A percentile compares a stretch with the other conserved stretches of the same genome.
phyloP scores from a whole-genome alignment of 2,329 filamentous ascomycete species.

The Bipolaris sorokiniana region DNA sequence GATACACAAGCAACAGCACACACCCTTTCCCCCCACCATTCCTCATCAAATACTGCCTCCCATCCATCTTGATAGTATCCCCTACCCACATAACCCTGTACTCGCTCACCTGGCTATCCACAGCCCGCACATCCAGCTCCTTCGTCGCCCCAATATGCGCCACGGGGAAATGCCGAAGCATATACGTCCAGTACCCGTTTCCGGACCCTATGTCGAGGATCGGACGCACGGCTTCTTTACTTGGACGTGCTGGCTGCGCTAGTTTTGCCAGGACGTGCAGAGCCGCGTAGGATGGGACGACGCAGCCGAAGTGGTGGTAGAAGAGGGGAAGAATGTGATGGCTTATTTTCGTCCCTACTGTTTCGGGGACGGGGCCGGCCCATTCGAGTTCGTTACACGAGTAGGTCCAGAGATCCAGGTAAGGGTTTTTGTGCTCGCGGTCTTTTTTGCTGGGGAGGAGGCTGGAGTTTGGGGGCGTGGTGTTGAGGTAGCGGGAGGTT shows the following conservation, averaged over 20 bases:
- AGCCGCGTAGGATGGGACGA: slow-evolving; percentile 70
- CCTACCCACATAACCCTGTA: slow-evolving; percentile 73
- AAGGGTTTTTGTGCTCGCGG: slow-evolving; percentile 65
- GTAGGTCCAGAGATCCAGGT: slow-evolving; percentile 71
- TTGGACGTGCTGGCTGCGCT: slow-evolving; percentile 43
- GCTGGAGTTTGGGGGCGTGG: slow-evolving; percentile 7
- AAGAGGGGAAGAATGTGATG: slow-evolving; percentile 75
- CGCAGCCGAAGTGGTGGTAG: slow-evolving; percentile 81
- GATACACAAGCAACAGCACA: slow-evolving; percentile 74
- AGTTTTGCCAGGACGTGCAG: slow-evolving; percentile 66
- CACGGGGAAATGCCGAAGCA: slow-evolving; percentile 72
- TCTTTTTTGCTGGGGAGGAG: slow-evolving; percentile 46
- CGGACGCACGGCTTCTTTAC: slow-evolving; percentile 50
- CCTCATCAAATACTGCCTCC: slow-evolving; percentile 61
- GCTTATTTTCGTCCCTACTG: slow-evolving; percentile 60
- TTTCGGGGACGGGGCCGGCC: slow-evolving; percentile 64
- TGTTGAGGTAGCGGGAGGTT: slow-evolving; percentile 57
- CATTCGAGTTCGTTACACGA: slow-evolving; percentile 68
- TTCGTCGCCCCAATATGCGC: slow-evolving; percentile 60
- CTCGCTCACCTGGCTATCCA: slow-evolving; percentile 71
- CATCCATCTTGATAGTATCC: slow-evolving; percentile 69
- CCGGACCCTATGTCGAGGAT: slow-evolving; percentile 73
- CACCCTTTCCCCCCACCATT: slow-evolving; percentile 57
- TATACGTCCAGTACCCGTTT: slow-evolving; percentile 77
- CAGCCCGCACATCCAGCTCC: slow-evolving; percentile 63